phyloP scores from a whole-genome alignment of 2,329 filamentous ascomycete genomes.

The Sclerotinia subarctica region DNA sequence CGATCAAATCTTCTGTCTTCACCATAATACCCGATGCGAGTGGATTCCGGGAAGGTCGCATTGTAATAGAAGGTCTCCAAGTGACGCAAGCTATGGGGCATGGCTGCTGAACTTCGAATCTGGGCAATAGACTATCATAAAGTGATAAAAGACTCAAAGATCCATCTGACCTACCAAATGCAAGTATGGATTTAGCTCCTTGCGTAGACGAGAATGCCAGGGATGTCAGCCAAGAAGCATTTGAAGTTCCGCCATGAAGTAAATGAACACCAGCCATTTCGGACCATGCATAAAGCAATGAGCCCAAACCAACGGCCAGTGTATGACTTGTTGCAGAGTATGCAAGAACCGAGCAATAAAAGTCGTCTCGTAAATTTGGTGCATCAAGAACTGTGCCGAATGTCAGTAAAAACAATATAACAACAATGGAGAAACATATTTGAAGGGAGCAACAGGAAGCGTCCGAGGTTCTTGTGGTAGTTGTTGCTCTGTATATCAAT shows the following conservation, averaged over 20 bases:
- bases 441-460: constrained; percentile 73
- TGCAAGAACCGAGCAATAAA: constrained; percentile 87
- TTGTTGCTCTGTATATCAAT: constrained; percentile 27
- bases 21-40: constrained; percentile 48
- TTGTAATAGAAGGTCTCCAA: constrained; percentile 66
- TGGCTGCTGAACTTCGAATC: constrained; percentile 73
- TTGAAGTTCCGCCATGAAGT: constrained; percentile 47
- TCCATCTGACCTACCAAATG: constrained; percentile 77
- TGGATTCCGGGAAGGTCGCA: constrained; percentile 52
- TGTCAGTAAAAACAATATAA: constrained; percentile 37
- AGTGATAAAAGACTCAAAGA: constrained; percentile 75
- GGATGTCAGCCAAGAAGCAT: constrained; percentile 67
- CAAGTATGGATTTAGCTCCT: constrained; percentile 76
- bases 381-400: constrained; percentile 74
- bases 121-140: constrained; percentile 60
- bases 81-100: constrained; percentile 73
- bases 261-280: constrained; percentile 66
- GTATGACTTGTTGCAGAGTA: constrained; percentile 74
- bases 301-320: constrained; percentile 78
- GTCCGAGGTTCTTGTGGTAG: constrained; percentile 41
- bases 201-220: constrained; percentile 82
- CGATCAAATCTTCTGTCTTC: constrained; percentile 75
- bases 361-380: constrained; percentile 86
- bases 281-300: constrained; percentile 84
- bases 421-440: constrained; percentile 48